Evolutionary conservation across 148 eudicot species (phyloP).

Genomic region (Rhododendron molle): DNA sequence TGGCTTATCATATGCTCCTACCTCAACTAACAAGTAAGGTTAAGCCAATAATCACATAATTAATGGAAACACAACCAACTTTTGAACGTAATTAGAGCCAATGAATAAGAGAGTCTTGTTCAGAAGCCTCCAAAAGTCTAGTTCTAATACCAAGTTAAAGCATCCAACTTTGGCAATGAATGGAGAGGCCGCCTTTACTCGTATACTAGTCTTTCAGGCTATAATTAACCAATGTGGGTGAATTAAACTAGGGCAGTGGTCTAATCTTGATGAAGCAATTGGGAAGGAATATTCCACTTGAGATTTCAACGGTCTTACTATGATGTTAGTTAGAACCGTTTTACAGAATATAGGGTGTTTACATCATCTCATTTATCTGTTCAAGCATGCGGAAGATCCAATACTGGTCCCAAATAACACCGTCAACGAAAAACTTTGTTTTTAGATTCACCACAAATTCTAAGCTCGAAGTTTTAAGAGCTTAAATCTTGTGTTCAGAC

Average conservation of each 20-base stretch:
- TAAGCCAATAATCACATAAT: too few species aligned
- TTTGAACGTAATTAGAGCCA: too few species aligned
- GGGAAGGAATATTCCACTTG: not conserved
- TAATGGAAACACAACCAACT: too few species aligned
- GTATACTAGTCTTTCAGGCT: too few species aligned
- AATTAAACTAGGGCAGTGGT: not conserved
- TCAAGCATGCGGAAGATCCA: not conserved
- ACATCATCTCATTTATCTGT: not conserved
- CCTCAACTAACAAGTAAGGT: too few species aligned
- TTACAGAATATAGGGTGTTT: not conserved
- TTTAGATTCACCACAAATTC: not conserved
- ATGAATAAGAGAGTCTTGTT: too few species aligned
- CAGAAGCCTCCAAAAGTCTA: too few species aligned
- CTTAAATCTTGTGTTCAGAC: not conserved
- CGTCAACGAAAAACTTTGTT: too few species aligned
- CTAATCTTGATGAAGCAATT: not conserved
- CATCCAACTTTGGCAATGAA: too few species aligned
- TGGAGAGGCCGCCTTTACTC: too few species aligned
- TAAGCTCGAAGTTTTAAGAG: not conserved
- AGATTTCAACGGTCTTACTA: not conserved
- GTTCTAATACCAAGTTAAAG: too few species aligned
- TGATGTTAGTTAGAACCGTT: not conserved
- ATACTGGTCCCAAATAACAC: not conserved
- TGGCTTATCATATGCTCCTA: too few species aligned
- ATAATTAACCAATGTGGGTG: not conserved